A percentile compares a stretch with the other conserved stretches of the same genome.
Conservation (phyloP, 1,284 basidiomycete species). For the Naganishia albida region DNA sequence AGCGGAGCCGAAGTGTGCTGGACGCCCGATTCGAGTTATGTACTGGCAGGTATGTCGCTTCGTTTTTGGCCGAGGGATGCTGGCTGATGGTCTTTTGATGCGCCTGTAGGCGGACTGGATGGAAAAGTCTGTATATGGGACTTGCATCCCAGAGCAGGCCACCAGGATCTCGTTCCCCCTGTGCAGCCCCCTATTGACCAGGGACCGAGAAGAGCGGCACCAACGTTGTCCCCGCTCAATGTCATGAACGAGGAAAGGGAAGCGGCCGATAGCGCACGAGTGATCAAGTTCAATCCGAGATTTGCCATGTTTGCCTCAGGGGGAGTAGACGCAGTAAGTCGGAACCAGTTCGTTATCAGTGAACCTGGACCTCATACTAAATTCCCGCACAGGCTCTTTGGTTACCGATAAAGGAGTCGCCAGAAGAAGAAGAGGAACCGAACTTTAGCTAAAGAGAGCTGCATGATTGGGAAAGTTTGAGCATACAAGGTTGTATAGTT, state of each 20-base stretch:
- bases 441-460: neutral
- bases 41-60: conserved; percentile 59
- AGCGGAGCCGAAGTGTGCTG: conserved; percentile 89
- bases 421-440: conserved; percentile 54
- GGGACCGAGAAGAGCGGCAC: conserved; percentile 57
- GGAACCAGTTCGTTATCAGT: neutral
- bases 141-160: conserved; percentile 49
- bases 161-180: conserved; percentile 13
- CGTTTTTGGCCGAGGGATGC: no score
- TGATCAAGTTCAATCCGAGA: conserved; percentile 83
- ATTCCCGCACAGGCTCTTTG: conserved; percentile 67
- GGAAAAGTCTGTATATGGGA: conserved; percentile 82
- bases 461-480: neutral
- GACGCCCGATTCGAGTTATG: conserved; percentile 87
- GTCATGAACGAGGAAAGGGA: conserved; percentile 54
- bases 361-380: conserved; percentile 32
- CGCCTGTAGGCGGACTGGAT: conserved; percentile 63
- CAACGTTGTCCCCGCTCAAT: conserved; percentile 63
- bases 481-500: conserved; percentile 14
- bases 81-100: neutral
- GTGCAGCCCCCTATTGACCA: conserved; percentile 13
- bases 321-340: conserved; percentile 76
- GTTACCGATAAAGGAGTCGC: conserved; percentile 61
- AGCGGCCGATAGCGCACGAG: conserved; percentile 62
- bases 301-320: conserved; percentile 84